These are phyloP conservation scores for Carallia brachiata DNA, from an alignment of 345 rosid genomes.

Conservation along the genomic window DNA sequence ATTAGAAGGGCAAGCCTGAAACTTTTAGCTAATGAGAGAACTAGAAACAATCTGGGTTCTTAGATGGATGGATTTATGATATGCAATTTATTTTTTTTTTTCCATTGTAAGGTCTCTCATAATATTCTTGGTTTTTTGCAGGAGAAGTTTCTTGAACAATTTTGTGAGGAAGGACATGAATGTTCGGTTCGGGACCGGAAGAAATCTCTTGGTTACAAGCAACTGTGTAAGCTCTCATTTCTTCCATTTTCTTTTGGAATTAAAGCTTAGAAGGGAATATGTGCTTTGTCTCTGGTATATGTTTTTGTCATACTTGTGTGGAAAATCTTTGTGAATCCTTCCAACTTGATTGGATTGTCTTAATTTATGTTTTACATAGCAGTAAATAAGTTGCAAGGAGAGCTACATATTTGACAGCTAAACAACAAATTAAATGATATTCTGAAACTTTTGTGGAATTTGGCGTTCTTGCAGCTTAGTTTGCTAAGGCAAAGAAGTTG, in stretches of 20 bases:
- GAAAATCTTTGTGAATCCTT: no score
- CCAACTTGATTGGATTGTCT: no score
- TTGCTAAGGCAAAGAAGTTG: background rate
- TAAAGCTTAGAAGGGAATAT: background rate
- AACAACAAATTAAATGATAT: background rate
- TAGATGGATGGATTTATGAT: background rate
- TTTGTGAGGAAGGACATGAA: constrained; percentile 61
- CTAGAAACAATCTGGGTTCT: background rate
- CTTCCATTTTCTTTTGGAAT: background rate
- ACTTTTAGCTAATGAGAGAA: background rate
- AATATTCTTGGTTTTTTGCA: constrained; percentile 29
- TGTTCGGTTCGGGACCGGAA: constrained; percentile 47
- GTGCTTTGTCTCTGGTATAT: background rate
- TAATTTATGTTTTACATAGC: no score
- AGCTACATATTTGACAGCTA: no score
- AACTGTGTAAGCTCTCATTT: constrained; percentile 45
- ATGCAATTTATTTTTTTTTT: background rate
- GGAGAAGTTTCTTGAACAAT: constrained; percentile 70
- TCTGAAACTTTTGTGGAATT: background rate
- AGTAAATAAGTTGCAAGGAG: no score
- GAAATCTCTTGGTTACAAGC: constrained; percentile 67
- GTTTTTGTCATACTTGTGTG: background rate
- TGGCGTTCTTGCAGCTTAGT: background rate
- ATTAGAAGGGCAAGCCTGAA: background rate
- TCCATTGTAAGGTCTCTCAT: background rate